phyloP scores from a whole-genome alignment of 129 eudicot species.

The Artemisia tridentata region DNA sequence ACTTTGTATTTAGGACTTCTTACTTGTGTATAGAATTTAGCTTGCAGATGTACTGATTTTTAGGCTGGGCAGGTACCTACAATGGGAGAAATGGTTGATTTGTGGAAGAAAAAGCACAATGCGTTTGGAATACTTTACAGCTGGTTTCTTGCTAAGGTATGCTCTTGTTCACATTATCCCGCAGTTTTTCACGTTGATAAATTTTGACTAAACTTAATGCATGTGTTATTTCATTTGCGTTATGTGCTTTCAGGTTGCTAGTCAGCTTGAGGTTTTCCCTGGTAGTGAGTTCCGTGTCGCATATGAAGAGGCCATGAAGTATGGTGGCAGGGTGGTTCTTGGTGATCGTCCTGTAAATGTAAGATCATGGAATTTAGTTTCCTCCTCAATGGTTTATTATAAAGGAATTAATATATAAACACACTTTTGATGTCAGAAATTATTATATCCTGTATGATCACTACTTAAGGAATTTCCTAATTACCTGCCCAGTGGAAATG shows the following conservation, averaged over 20 bases:
- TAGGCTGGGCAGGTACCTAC: conserved; percentile 74
- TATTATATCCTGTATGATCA: neutral
- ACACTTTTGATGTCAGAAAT: neutral
- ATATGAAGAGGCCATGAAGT: conserved; percentile 88
- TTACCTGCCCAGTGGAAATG: neutral
- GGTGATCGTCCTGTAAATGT: conserved; percentile 98
- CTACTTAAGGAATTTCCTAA: neutral
- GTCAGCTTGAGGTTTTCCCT: conserved; percentile 91
- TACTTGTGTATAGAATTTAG: neutral
- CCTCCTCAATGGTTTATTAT: neutral
- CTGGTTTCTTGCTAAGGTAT: conserved; percentile 97
- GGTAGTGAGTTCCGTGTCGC: conserved; percentile 97
- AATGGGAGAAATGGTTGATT: conserved; percentile 76
- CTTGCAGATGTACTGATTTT: conserved; percentile 24
- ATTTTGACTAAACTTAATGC: neutral
- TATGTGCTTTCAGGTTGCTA: conserved; percentile 66
- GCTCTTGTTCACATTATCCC: conserved; percentile 14
- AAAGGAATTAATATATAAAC: neutral
- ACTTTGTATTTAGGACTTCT: neutral
- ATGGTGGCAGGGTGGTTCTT: conserved; percentile 91
- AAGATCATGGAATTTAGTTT: conserved; percentile 30
- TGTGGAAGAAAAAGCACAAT: conserved; percentile 90
- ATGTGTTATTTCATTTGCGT: conserved; percentile 8
- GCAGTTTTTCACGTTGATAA: conserved; percentile 13
- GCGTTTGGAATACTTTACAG: conserved; percentile 86